These are phyloP conservation scores for Hamamelis virginiana DNA, from an alignment of 164 flowering plant genomes.

Conservation along the genomic window DNA sequence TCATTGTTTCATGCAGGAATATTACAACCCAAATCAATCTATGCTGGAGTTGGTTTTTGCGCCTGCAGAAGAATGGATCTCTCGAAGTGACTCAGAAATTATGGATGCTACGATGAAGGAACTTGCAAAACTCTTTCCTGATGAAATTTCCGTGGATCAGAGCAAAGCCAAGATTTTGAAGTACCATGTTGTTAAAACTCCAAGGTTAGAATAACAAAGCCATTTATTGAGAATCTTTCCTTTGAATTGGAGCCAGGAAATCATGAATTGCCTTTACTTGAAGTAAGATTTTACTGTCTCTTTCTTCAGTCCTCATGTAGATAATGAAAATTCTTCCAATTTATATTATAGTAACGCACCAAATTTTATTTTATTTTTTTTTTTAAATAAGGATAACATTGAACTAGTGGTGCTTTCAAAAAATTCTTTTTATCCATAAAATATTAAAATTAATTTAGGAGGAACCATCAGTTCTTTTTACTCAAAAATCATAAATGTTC, in stretches of 20 bases:
- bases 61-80: slow-evolving; percentile 96
- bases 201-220: slow-evolving; percentile 52
- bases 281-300: background rate
- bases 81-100: slow-evolving; percentile 82
- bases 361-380: no score
- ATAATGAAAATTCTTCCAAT: background rate
- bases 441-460: no score
- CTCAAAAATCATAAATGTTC: no score
- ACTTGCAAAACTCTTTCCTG: slow-evolving; percentile 90
- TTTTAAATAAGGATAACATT: no score
- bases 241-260: background rate
- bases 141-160: slow-evolving; percentile 90
- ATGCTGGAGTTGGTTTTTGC: slow-evolving; percentile 99
- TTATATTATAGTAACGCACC: background rate
- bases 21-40: slow-evolving; percentile 81
- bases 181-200: slow-evolving; percentile 93
- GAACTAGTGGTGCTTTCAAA: no score
- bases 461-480: no score
- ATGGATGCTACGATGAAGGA: slow-evolving; percentile 96
- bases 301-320: background rate
- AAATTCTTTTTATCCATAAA: no score
- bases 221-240: background rate
- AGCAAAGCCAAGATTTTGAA: slow-evolving; percentile 97
- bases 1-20: slow-evolving; percentile 58
- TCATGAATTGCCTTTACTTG: background rate